Percentiles rank a stretch among this genome's conserved stretches.
These are phyloP conservation scores for Hemileccinum impolitum DNA, from an alignment of 768 basidiomycete genomes.

Conservation along the genomic window DNA sequence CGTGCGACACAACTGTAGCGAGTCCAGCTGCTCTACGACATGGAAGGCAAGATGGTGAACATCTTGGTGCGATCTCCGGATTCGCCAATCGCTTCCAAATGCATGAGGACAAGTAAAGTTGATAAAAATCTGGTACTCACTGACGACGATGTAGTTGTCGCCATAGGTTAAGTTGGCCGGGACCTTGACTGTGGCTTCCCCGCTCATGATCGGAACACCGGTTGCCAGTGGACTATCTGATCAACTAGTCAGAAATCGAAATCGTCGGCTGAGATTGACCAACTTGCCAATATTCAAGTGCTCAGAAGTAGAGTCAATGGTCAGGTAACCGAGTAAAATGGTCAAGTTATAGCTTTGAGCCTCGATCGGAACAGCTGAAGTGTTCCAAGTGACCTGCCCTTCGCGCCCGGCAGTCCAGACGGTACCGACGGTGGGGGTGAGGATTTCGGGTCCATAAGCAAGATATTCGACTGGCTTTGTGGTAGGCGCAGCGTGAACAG, in stretches of 20 bases:
- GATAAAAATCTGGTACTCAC: constrained; percentile 40
- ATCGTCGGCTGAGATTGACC: too few relatives aligned
- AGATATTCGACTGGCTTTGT: constrained; percentile 27
- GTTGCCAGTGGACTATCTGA: constrained; percentile 57
- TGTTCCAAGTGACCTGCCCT: constrained; percentile 44
- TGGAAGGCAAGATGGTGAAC: constrained; percentile 47
- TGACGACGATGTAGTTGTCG: constrained; percentile 55
- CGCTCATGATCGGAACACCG: constrained; percentile 49
- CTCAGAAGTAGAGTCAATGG: constrained; percentile 34
- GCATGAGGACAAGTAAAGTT: neutral
- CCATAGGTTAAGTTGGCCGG: constrained; percentile 38
- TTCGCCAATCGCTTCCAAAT: constrained; percentile 55
- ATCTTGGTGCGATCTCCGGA: constrained; percentile 58
- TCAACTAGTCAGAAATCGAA: constrained; percentile 6
- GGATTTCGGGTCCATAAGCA: constrained; percentile 43
- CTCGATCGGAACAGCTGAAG: constrained; percentile 36
- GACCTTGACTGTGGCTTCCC: constrained; percentile 48
- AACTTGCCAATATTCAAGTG: constrained; percentile 48
- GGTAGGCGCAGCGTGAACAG: constrained; percentile 28
- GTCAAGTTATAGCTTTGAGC: constrained; percentile 35
- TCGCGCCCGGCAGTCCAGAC: constrained; percentile 37
- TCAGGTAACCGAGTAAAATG: constrained; percentile 43
- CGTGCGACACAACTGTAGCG: neutral
- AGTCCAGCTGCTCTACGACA: neutral
- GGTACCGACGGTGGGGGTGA: constrained; percentile 28